Evolutionary conservation across 352 stramenopile genomes (phyloP).

Genomic region (Phytopythium delawarense): DNA sequence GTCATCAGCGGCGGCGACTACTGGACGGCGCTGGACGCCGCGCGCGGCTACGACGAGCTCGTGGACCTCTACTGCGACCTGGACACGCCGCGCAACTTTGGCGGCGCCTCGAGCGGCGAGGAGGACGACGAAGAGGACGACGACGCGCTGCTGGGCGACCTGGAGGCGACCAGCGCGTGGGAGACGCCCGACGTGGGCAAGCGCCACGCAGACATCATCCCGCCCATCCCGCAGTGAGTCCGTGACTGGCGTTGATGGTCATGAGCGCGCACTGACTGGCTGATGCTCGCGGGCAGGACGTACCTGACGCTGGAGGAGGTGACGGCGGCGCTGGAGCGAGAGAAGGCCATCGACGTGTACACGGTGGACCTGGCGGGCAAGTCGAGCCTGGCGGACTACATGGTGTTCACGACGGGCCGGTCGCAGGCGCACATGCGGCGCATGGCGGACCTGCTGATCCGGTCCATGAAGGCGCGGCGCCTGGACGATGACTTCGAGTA

Average conservation of each 20-base stretch:
- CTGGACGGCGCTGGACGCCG: constrained; percentile 78
- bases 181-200: constrained; percentile 58
- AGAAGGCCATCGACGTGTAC: constrained; percentile 80
- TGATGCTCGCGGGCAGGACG: constrained; percentile 16
- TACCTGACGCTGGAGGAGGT: constrained; percentile 79
- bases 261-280: not conserved
- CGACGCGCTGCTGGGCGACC: constrained; percentile 6
- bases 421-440: constrained; percentile 85
- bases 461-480: constrained; percentile 70
- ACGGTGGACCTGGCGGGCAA: constrained; percentile 71
- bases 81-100: constrained; percentile 75
- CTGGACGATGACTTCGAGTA: constrained; percentile 79
- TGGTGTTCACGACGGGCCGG: constrained; percentile 86
- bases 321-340: constrained; percentile 48
- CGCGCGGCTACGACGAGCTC: constrained; percentile 80
- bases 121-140: constrained; percentile 22
- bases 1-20: constrained; percentile 76
- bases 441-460: constrained; percentile 86
- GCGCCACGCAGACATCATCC: constrained; percentile 75
- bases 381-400: constrained; percentile 81
- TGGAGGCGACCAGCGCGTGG: constrained; percentile 37
- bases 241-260: not conserved
- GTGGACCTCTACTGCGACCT: constrained; percentile 77
- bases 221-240: constrained; percentile 37
- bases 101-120: constrained; percentile 15